Base-by-base conservation (phyloP, 805 yeast species). In the Candida berthetii region DNA sequence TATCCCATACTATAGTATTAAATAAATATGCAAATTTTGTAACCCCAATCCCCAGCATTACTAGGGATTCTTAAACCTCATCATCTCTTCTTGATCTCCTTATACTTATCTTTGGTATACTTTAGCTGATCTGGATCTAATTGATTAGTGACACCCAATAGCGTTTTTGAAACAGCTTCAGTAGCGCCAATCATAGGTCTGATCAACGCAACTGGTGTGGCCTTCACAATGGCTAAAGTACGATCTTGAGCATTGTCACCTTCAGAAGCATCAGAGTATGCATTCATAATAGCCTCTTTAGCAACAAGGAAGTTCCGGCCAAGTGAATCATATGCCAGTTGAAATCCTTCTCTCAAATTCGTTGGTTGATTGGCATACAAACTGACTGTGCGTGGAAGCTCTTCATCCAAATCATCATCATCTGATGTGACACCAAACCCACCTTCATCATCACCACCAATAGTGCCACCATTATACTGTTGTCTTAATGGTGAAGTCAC, bases 141-240 rank as follows among this genome's bases (percentile, higher is more conserved):
- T 46, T 82, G 84, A 56, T 88, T 89, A 33, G 88, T 80, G 7
- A 90, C 71, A 1, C 98, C 98, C 65, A 87, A 73, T 39, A 90
- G 66, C 1, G 96, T 74, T 53, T 80, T 85, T 6, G 91, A 82
- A 7, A 90, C 71, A 0, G 95, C 96, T 57, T 88, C 96, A 0
- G 96, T 85, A 0, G 96, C 88, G 2, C 97, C 98, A 51, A 90
- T 88, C 46, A 88, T 72, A 2, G 97, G 96, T 35, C 96, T 61
- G 2, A 90, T 71, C 14, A 90, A 61, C 16, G 87, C 81, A 14
- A 87, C 77, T 0, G 97, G 97, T 1, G 95, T 78, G 0, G 84
- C 87, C 48, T 75, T 76, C 13, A 85, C 81, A 13, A 88, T 68
- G 1, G 87, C 80, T 16, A 69, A 61, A 0, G 86, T 75, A 0